Conservation (phyloP, 768 basidiomycete species). For the Russula olivacea region DNA sequence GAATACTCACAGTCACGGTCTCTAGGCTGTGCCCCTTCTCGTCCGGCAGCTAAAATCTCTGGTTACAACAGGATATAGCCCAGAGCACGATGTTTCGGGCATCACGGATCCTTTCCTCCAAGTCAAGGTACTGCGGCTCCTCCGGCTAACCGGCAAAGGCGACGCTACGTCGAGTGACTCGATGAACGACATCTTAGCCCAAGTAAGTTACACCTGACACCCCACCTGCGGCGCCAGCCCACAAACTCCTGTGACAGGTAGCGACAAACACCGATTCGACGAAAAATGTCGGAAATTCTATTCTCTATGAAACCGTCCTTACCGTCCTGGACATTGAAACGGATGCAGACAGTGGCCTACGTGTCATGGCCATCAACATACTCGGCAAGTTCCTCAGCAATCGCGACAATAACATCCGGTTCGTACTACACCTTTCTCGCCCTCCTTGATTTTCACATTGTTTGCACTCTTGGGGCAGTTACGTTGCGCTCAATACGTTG, state of each 20-base stretch:
- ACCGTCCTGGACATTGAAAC: constrained; percentile 81
- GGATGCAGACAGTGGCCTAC: constrained; percentile 89
- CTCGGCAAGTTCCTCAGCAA: constrained; percentile 97
- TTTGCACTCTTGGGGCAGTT: constrained; percentile 43
- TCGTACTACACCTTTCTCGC: constrained; percentile 26
- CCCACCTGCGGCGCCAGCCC: background rate
- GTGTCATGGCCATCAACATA: constrained; percentile 99
- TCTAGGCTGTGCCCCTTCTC: constrained; percentile 85
- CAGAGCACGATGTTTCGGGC: constrained; percentile 98
- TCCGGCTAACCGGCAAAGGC: constrained; percentile 82
- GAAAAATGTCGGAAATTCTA: constrained; percentile 98
- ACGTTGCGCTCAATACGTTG: constrained; percentile 95
- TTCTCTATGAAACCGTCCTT: constrained; percentile 94
- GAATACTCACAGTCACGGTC: constrained; percentile 13
- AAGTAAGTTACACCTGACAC: constrained; percentile 42
- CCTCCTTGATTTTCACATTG: constrained; percentile 2
- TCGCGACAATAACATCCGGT: constrained; percentile 98
- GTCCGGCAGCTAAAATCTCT: constrained; percentile 93
- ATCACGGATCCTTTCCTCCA: constrained; percentile 97
- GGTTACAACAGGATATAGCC: constrained; percentile 94
- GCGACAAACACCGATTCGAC: constrained; percentile 98
- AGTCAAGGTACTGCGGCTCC: constrained; percentile 84
- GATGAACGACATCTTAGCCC: constrained; percentile 98
- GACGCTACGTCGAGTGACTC: constrained; percentile 85
- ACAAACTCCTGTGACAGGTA: constrained; percentile 47